These are phyloP conservation scores for Solanum arcanum DNA, from an alignment of 257 asterid species.

Conservation along the genomic window DNA sequence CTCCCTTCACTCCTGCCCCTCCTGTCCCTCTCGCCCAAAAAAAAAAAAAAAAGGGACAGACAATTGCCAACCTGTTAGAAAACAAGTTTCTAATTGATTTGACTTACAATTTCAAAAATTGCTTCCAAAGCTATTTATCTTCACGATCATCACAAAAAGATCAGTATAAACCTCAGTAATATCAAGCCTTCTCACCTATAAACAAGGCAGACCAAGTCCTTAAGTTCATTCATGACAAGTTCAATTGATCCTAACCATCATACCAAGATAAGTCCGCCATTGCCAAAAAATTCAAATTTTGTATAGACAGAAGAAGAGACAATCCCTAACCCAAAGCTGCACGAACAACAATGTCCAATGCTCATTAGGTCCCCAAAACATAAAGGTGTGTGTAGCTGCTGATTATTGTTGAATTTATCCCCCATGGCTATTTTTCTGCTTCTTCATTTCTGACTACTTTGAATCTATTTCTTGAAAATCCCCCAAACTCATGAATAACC, in stretches of 20 bases:
- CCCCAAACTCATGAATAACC: neutral
- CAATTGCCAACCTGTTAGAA: neutral
- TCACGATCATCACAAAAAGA: neutral
- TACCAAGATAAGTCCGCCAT: neutral
- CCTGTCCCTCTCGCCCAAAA: neutral
- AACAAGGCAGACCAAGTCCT: neutral
- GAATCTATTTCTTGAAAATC: neutral
- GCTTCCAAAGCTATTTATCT: neutral
- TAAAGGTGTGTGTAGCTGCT: neutral
- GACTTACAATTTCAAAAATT: neutral
- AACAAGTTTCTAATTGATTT: neutral
- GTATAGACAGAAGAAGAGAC: neutral
- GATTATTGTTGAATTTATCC: neutral
- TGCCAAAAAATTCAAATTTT: neutral
- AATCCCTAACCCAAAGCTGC: neutral
- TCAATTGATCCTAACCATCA: neutral
- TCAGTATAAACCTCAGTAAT: neutral
- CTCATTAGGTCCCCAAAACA: neutral
- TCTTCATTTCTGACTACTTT: neutral
- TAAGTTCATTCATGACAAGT: neutral
- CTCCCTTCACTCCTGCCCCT: neutral
- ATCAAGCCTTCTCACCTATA: neutral
- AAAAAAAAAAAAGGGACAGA: neutral
- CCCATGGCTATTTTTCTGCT: neutral
- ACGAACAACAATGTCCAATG: neutral